Evolutionary conservation across 768 basidiomycete species (phyloP).

Genomic region (Auriscalpium orientale): DNA sequence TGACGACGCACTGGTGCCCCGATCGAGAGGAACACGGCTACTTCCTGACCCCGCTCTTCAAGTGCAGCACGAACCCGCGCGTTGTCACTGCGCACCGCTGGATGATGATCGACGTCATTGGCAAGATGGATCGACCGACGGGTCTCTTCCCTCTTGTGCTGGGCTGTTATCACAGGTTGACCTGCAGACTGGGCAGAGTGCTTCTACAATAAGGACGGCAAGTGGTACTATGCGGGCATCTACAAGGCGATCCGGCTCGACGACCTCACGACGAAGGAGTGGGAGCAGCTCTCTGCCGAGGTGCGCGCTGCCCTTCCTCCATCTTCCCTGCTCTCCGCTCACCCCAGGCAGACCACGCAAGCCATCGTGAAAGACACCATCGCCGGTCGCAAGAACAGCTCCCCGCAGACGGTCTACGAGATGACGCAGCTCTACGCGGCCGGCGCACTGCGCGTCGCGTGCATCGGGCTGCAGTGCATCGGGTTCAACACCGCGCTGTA

Average conservation of each 20-base stretch:
- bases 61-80: slow-evolving; percentile 73
- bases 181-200: slow-evolving; percentile 43
- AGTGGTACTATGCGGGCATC: slow-evolving; percentile 80
- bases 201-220: slow-evolving; percentile 73
- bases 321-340: neutral
- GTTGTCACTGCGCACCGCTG: slow-evolving; percentile 73
- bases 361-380: slow-evolving; percentile 68
- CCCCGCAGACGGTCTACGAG: slow-evolving; percentile 74
- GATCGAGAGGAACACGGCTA: slow-evolving; percentile 81
- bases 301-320: slow-evolving; percentile 24
- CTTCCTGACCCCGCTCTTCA: slow-evolving; percentile 64
- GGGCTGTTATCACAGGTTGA: neutral
- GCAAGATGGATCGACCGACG: slow-evolving; percentile 52
- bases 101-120: slow-evolving; percentile 54
- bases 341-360: slow-evolving; percentile 44
- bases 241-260: slow-evolving; percentile 63
- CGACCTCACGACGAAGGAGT: slow-evolving; percentile 60
- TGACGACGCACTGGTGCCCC: slow-evolving; percentile 71
- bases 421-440: slow-evolving; percentile 62
- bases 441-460: slow-evolving; percentile 67
- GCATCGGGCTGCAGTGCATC: slow-evolving; percentile 67
- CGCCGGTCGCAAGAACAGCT: slow-evolving; percentile 61
- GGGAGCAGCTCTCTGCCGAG: slow-evolving; percentile 58
- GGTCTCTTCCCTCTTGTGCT: slow-evolving; percentile 29
- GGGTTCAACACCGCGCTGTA: slow-evolving; percentile 69